A percentile compares a stretch with the other conserved stretches of the same genome.
Evolutionary conservation across 2,329 filamentous ascomycete species (phyloP).

Genomic region (Neophaeococcomyces aloes): DNA sequence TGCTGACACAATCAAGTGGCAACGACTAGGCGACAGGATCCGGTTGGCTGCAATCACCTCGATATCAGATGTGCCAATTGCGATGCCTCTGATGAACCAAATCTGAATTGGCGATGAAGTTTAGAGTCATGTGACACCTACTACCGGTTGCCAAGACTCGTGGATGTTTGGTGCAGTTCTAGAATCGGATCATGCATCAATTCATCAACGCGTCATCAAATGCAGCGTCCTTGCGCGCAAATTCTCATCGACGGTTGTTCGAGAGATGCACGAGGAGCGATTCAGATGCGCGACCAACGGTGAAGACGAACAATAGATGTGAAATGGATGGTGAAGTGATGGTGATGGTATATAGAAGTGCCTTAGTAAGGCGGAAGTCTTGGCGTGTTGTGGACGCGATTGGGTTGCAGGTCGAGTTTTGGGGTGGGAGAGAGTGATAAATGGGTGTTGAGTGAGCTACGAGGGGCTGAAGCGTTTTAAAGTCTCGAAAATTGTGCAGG

Average conservation of each 20-base stretch:
- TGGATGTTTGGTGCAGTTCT: not conserved
- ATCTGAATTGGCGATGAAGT: not conserved
- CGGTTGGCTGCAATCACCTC: not conserved
- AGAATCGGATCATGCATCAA: not conserved
- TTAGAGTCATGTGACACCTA: slow-evolving; percentile 9
- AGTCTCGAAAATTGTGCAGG: slow-evolving; percentile 2
- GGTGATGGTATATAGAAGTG: slow-evolving; percentile 4
- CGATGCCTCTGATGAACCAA: not conserved
- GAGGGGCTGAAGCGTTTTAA: slow-evolving; percentile 5
- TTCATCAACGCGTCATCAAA: slow-evolving; percentile 7
- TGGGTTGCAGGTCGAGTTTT: slow-evolving; percentile 2
- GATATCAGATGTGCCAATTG: not conserved
- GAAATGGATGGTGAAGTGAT: not conserved
- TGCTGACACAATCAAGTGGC: slow-evolving; percentile 23
- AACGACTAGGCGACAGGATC: slow-evolving; percentile 11
- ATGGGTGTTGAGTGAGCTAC: slow-evolving; percentile 6
- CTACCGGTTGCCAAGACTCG: slow-evolving; percentile 2
- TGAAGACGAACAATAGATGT: slow-evolving; percentile 1
- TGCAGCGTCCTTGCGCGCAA: not conserved
- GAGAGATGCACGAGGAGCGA: too few relatives aligned
- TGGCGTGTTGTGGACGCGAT: slow-evolving; percentile 6
- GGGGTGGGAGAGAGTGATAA: not conserved
- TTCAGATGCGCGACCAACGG: not conserved
- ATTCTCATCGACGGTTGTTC: not conserved
- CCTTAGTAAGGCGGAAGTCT: not conserved